Evolutionary conservation across 345 rosid species (phyloP).

Genomic region (Eucalyptus urophylla): DNA sequence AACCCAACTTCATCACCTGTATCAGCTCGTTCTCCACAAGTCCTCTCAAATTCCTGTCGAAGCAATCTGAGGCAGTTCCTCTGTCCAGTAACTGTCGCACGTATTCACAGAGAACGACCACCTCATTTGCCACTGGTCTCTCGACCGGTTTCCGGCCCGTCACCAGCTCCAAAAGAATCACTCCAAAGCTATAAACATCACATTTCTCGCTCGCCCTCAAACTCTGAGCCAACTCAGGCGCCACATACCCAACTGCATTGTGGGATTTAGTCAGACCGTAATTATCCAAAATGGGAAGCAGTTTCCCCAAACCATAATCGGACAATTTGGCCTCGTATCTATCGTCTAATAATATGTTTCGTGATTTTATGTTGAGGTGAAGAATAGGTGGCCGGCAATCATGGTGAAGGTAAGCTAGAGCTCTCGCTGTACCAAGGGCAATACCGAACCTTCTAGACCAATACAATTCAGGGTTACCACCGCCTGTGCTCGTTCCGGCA

Average conservation of each 20-base stretch:
- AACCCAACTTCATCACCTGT: constrained; percentile 87
- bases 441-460: constrained; percentile 89
- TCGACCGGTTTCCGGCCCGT: constrained; percentile 94
- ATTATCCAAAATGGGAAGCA: constrained; percentile 77
- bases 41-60: constrained; percentile 61
- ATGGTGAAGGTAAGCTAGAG: constrained; percentile 86
- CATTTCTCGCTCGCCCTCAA: constrained; percentile 73
- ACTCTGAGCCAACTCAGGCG: constrained; percentile 89
- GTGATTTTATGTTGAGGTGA: constrained; percentile 86
- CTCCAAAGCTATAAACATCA: constrained; percentile 89
- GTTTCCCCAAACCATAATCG: constrained; percentile 71
- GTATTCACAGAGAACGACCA: constrained; percentile 68
- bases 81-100: constrained; percentile 64
- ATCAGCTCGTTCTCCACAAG: constrained; percentile 82
- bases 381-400: constrained; percentile 85
- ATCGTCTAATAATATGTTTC: constrained; percentile 76
- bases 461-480: constrained; percentile 44
- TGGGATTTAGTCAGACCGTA: constrained; percentile 64
- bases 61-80: constrained; percentile 78
- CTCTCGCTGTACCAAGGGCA: constrained; percentile 80
- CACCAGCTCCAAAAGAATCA: constrained; percentile 83
- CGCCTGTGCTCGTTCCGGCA: constrained; percentile 56
- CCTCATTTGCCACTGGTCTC: constrained; percentile 49
- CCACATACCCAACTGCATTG: constrained; percentile 94
- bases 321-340: constrained; percentile 69